These are phyloP conservation scores for Boletus edulis DNA, from an alignment of 768 basidiomycete genomes.

Conservation along the genomic window DNA sequence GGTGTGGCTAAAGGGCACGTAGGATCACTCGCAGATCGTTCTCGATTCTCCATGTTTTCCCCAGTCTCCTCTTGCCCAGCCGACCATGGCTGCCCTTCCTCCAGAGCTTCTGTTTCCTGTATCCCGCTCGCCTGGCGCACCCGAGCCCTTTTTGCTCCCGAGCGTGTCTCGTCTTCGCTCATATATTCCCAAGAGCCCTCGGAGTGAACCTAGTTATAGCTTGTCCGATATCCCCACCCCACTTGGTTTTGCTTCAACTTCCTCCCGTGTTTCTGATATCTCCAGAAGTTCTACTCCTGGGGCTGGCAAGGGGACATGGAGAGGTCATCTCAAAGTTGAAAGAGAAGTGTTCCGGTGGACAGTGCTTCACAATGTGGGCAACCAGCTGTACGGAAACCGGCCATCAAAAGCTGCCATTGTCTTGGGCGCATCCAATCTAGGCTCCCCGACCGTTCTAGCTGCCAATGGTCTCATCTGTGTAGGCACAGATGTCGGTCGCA, in stretches of 20 bases:
- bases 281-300: slow-evolving; percentile 67
- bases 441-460: slow-evolving; percentile 75
- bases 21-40: slow-evolving; percentile 36
- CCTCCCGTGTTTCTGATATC: slow-evolving; percentile 67
- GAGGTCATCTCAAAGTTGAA: slow-evolving; percentile 23
- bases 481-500: slow-evolving; percentile 77
- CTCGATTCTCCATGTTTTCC: slow-evolving; percentile 40
- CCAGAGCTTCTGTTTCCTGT: slow-evolving; percentile 18
- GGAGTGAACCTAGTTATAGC: slow-evolving; percentile 40
- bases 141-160: slow-evolving; percentile 66
- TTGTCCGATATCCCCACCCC: slow-evolving; percentile 44
- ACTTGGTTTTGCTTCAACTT: slow-evolving; percentile 48
- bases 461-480: slow-evolving; percentile 88
- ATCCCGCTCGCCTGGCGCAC: slow-evolving; percentile 1
- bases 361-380: slow-evolving; percentile 54
- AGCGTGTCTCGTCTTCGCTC: slow-evolving; percentile 82
- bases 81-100: slow-evolving; percentile 36
- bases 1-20: slow-evolving; percentile 24
- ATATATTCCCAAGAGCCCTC: slow-evolving; percentile 48
- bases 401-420: slow-evolving; percentile 61
- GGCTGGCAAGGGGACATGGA: slow-evolving; percentile 19
- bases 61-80: slow-evolving; percentile 35
- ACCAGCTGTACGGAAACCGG: slow-evolving; percentile 51
- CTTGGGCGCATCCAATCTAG: slow-evolving; percentile 55
- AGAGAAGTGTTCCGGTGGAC: slow-evolving; percentile 79